Conservation (phyloP, 768 basidiomycete species). For the Suillus subaureus region DNA sequence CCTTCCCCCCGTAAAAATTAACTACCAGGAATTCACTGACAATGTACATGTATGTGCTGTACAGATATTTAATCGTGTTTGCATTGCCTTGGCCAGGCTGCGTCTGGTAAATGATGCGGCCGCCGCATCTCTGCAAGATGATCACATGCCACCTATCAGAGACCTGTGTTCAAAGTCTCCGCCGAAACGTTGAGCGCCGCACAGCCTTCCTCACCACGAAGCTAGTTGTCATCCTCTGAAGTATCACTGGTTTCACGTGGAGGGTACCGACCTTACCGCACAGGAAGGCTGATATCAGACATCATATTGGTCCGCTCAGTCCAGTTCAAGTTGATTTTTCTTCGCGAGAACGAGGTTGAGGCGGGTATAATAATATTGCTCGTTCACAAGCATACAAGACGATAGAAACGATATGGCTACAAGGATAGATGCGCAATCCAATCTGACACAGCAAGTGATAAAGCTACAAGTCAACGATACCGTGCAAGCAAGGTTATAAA, state of each 20-base stretch:
- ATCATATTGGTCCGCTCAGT: background rate
- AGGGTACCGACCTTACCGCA: background rate
- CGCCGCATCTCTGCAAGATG: background rate
- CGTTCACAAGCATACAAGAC: background rate
- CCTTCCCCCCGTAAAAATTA: background rate
- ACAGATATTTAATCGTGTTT: background rate
- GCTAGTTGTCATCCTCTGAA: background rate
- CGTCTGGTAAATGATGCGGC: background rate
- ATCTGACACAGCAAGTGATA: constrained; percentile 1
- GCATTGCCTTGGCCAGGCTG: background rate
- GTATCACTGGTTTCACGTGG: background rate
- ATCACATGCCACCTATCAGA: background rate
- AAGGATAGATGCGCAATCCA: background rate
- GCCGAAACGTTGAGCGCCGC: background rate
- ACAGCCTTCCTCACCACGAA: background rate
- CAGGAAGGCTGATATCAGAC: background rate
- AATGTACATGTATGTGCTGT: background rate
- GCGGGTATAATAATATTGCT: constrained; percentile 3
- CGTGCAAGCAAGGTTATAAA: constrained; percentile 5
- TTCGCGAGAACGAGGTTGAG: background rate
- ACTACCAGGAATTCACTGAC: background rate
- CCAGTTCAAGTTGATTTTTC: background rate
- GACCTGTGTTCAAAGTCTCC: background rate
- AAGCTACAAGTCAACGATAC: constrained; percentile 6
- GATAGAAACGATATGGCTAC: constrained; percentile 1